Evolutionary conservation across 352 stramenopile genomes (phyloP), one percentile per base, ranked within the genome.

Genomic region (Hyaloperonospora brassicae): DNA sequence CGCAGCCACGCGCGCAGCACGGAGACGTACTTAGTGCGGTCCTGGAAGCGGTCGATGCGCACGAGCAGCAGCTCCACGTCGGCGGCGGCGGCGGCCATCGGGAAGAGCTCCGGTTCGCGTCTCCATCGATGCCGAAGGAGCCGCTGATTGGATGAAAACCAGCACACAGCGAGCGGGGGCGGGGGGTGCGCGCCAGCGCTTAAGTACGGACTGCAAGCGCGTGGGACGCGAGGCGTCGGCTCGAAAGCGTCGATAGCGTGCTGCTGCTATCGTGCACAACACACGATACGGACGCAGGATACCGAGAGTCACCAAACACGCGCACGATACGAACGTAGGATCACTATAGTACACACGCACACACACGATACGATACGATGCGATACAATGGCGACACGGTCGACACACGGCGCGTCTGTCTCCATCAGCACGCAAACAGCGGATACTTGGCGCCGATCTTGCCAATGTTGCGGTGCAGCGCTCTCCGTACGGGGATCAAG

Each of bases 381-480:
- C 34, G 34, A 12, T 39, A 12, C 12, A 12, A n/a, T n/a, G n/a
- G n/a, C n/a, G n/a, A n/a, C n/a, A n/a, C 12, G 34, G 7, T 12
- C 34, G 34, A 12, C 14, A 21, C 3, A 11, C 14, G 36, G 11
- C 3, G 36, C 2, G 10, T 12, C 2, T 42, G 36, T 14, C 2
- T 10, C 13, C 44, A 7, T 83, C 55, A 89, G 62, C 55, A 86
- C 67, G 84, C 82, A 55, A 89, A 93, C 17, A 83, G 61, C 22
- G 73, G 61, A 46, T 89, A 93, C 64, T 87, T 84, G 36, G 66
- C 66, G 23, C 80, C 80, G 41, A 93, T 72, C 50, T 74, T 77
- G 50, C 61, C 62, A 21, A 93, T 93, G 54, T 93, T 93, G 57
- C 65, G 67, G 47, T 89, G 79, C 45, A 93, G 55, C 7, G 80